phyloP scores from a whole-genome alignment of 495 filamentous ascomycete species.

The Penicillium soppii region DNA sequence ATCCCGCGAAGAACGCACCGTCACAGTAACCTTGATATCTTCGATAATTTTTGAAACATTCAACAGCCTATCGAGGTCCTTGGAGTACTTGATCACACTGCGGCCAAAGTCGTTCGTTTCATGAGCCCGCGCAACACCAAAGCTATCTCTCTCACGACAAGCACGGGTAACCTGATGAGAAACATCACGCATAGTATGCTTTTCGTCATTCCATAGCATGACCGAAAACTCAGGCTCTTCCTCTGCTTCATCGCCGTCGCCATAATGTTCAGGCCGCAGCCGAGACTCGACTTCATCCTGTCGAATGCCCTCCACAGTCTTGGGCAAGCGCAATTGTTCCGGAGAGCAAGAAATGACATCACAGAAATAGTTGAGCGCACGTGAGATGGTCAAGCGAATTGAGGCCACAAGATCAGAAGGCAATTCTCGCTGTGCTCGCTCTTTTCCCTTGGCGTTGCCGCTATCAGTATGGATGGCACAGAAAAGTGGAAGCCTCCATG shows the following conservation, averaged over 20 bases:
- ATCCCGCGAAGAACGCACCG: constrained; percentile 88
- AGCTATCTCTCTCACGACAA: constrained; percentile 68
- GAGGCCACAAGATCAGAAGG: constrained; percentile 70
- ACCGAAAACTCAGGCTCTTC: constrained; percentile 74
- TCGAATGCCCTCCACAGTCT: constrained; percentile 74
- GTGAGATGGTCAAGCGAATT: constrained; percentile 80
- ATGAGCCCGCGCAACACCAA: constrained; percentile 71
- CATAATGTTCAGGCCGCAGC: constrained; percentile 71
- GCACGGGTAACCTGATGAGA: constrained; percentile 84
- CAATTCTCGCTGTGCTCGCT: constrained; percentile 51
- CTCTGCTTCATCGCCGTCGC: constrained; percentile 54
- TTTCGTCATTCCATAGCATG: constrained; percentile 98
- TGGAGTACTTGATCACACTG: constrained; percentile 74
- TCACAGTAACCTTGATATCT: constrained; percentile 93
- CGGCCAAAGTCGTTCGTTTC: constrained; percentile 87
- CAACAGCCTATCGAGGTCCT: constrained; percentile 68
- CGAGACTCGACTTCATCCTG: constrained; percentile 80
- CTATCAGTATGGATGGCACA: constrained; percentile 87
- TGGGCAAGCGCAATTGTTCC: constrained; percentile 84
- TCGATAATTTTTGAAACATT: constrained; percentile 80
- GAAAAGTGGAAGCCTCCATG: constrained; percentile 82
- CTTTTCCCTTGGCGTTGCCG: constrained; percentile 61
- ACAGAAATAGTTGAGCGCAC: constrained; percentile 88
- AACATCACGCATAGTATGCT: constrained; percentile 94
- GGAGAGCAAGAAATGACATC: constrained; percentile 98